Base-by-base conservation (phyloP, 192 early-diverging fungal genomes). In the Chytriomyces hyalinus region DNA sequence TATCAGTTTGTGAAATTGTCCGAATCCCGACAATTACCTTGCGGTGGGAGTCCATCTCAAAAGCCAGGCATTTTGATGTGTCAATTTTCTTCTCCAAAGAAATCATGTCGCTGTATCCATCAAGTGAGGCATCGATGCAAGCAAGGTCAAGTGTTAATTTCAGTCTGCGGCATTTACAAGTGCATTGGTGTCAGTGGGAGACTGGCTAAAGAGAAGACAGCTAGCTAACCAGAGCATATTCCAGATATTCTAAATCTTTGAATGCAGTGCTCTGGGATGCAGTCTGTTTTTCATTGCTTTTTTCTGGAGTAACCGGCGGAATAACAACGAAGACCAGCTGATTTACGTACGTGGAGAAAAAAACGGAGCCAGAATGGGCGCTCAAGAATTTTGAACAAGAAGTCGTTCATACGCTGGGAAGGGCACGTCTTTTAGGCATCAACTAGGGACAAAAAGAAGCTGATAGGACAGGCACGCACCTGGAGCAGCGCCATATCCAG, bases 371-470 rank as follows among this genome's bases (percentile, higher is more conserved):
- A 67, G 46, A 67, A n/a, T 45, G 65, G 65, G 11, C 44, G 65
- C 7, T 24, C 65, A 24, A 67, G 65, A 67, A 67, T 67, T 20
- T 67, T 67, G 65, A 45, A 67, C 65, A 67, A 67, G 5, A 45
- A 67, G 26, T 47, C 65, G 44, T 67, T 67, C 9, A 67, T 15
- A 45, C 46, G 28, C 65, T 67, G 44, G 15, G 9, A 11, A 28
- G n/a, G 9, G 9, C 9, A 26, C 24, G 24, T 26, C 9, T n/a
- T 57, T 10, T 57, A 10, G 24, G 53, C 53, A 9, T 20, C 9
- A 10, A 13, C 24, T 24, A 22, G 7, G 6, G 15, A 13, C 6
- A 67, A 9, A 15, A 13, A 45, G 6, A 44, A 47, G n/a, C 15
- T 28, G 9, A 63, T 8, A n/a, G 28, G 22, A 8, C 22, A 63